These are phyloP conservation scores for Populus trichocarpa DNA, from an alignment of 441 rosid genomes.

Conservation along the genomic window DNA sequence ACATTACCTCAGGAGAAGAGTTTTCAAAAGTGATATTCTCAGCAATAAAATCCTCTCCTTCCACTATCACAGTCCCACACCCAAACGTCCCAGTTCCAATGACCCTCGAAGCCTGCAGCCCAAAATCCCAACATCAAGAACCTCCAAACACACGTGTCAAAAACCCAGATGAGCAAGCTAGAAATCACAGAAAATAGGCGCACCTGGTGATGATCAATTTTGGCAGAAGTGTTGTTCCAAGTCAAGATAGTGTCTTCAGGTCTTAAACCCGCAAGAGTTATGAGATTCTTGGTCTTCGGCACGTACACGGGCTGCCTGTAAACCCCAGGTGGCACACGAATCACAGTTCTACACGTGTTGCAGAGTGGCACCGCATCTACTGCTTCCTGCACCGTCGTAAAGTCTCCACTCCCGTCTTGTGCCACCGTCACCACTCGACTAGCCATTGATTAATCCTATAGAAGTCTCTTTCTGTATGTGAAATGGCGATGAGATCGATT, in stretches of 20 bases:
- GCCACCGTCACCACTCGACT: slow-evolving; percentile 47
- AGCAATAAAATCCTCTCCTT: slow-evolving; percentile 94
- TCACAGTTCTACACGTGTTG: slow-evolving; percentile 64
- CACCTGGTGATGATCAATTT: slow-evolving; percentile 90
- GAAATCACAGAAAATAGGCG: not conserved
- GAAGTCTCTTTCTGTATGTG: not conserved
- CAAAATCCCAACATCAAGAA: not conserved
- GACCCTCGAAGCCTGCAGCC: slow-evolving; percentile 52
- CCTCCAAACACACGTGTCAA: not conserved
- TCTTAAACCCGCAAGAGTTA: slow-evolving; percentile 70
- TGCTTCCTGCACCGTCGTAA: slow-evolving; percentile 78
- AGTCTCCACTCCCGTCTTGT: slow-evolving; percentile 70
- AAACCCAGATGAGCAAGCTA: not conserved
- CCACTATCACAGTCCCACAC: slow-evolving; percentile 85
- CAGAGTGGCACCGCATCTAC: slow-evolving; percentile 70
- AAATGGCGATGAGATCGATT: not conserved
- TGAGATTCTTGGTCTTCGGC: slow-evolving; percentile 79
- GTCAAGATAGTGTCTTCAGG: slow-evolving; percentile 75
- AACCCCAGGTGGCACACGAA: slow-evolving; percentile 78
- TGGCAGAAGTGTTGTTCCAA: slow-evolving; percentile 82
- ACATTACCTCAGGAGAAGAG: slow-evolving; percentile 76
- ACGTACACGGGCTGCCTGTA: slow-evolving; percentile 81
- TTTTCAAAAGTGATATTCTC: slow-evolving; percentile 97
- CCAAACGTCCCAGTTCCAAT: slow-evolving; percentile 97
- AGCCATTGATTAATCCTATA: slow-evolving; percentile 30